Evolutionary conservation across 2,329 filamentous ascomycete species (phyloP), one percentile per base, ranked within the genome.

Genomic region (Trichoderma lentiforme): DNA sequence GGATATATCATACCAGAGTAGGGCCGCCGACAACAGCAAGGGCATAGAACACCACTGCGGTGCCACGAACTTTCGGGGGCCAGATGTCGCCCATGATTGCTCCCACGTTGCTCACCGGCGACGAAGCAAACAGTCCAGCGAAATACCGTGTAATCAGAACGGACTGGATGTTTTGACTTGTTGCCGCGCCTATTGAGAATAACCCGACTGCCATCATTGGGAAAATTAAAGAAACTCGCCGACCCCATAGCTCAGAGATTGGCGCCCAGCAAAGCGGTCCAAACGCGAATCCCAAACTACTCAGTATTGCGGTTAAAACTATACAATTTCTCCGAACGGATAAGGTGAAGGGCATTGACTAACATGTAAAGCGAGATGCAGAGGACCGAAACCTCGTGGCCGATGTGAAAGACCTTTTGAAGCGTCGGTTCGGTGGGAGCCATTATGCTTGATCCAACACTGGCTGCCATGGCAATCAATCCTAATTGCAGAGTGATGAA

Each of bases 71-170:
- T 5, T 80, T 77, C 6, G 85, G 84, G 6, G 80, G 75, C 76
- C 89, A 90, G 80, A 90, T 87, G 76, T 91, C 89, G 18, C 88
- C 88, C 71, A 90, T 86, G 11, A 89, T 86, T 71, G 88, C 89
- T 6, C 87, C 87, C 3, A 86, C 85, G 76, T 90, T 90, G 18
- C 87, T 90, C 73, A 91, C 79, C 2, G 88, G 87, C 3, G 87
- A 88, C 1, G 87, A 86, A 18, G 88, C 88, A 75, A 90, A 90
- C 3, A 86, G 80, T n/a, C 89, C 89, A 14, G 86, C 86, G 68
- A 92, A 87, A 81, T 92, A 92, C 39, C 82, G 86, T 28, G 92
- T 84, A 43, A 92, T 84, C 30, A 92, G 81, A 2, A 93, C 81
- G 0, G 87, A 87, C 73, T 83, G 80, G 58, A 90, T 88, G 75